Evolutionary conservation across 2,329 filamentous ascomycete species (phyloP).

Genomic region (Chaetomiaceae sp.): DNA sequence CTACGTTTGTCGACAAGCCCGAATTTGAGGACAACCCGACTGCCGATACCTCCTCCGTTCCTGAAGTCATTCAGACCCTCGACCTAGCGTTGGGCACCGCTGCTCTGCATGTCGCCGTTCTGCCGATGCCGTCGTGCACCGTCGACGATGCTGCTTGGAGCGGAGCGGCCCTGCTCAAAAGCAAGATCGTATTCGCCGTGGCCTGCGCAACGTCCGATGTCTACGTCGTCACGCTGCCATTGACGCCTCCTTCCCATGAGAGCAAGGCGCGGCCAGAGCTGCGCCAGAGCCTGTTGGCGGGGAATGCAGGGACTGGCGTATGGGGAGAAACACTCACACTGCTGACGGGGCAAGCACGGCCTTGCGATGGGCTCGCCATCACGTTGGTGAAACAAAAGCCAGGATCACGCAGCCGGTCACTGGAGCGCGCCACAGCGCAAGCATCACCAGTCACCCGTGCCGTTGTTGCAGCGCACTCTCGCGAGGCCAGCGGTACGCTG

Average conservation of each 20-base stretch:
- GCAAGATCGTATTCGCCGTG: conserved; percentile 56
- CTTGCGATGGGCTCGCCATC: conserved; percentile 51
- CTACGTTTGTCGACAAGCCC: conserved; percentile 45
- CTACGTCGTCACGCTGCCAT: conserved; percentile 52
- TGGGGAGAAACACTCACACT: conserved; percentile 56
- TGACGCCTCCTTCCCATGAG: conserved; percentile 55
- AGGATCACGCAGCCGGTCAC: conserved; percentile 31
- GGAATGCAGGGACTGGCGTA: conserved; percentile 52
- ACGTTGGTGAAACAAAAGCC: conserved; percentile 40
- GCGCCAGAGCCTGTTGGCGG: conserved; percentile 43
- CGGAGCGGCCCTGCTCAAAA: conserved; percentile 43
- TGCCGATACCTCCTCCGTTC: conserved; percentile 41
- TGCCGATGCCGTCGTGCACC: conserved; percentile 45
- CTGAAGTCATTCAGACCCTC: conserved; percentile 53
- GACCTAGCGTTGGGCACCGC: conserved; percentile 54
- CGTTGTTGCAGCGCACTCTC: conserved; percentile 55
- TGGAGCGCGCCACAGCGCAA: conserved; percentile 33
- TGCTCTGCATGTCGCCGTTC: conserved; percentile 49
- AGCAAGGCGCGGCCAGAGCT: conserved; percentile 53
- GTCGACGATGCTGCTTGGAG: conserved; percentile 45
- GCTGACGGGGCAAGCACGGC: conserved; percentile 47
- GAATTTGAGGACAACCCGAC: conserved; percentile 51
- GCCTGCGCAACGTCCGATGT: conserved; percentile 52
- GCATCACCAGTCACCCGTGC: conserved; percentile 32
- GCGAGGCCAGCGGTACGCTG: conserved; percentile 53